These are phyloP conservation scores for Globisporangium splendens DNA, from an alignment of 352 stramenopile genomes.

Conservation along the genomic window DNA sequence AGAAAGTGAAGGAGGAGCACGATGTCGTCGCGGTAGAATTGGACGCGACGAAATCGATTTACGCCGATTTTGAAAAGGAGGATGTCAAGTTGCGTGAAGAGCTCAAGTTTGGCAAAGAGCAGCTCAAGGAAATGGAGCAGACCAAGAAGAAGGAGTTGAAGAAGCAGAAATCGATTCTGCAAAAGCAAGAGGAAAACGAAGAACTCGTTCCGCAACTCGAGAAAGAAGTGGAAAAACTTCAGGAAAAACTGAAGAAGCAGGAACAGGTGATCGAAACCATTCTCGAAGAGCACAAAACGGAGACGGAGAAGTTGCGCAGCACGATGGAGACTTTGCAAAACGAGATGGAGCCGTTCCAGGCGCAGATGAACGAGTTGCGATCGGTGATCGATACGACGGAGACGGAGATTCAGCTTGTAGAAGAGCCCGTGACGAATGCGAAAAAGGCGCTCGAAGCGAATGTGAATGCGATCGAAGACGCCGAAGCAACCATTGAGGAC, in stretches of 20 bases:
- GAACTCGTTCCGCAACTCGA: slow-evolving; percentile 89
- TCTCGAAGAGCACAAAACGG: slow-evolving; percentile 70
- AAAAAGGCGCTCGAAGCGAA: slow-evolving; percentile 81
- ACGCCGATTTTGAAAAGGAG: slow-evolving; percentile 94
- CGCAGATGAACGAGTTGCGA: slow-evolving; percentile 63
- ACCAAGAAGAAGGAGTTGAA: slow-evolving; percentile 90
- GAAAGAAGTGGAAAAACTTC: slow-evolving; percentile 64
- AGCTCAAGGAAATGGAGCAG: slow-evolving; percentile 89
- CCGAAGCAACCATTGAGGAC: slow-evolving; percentile 53
- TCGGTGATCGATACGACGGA: slow-evolving; percentile 79
- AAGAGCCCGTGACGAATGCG: slow-evolving; percentile 65
- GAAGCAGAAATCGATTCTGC: slow-evolving; percentile 83
- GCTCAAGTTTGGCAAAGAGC: slow-evolving; percentile 94
- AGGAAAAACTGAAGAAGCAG: slow-evolving; percentile 70
- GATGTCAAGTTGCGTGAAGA: slow-evolving; percentile 98
- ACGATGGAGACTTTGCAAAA: slow-evolving; percentile 75
- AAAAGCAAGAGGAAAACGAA: slow-evolving; percentile 86
- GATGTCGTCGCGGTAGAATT: slow-evolving; percentile 82
- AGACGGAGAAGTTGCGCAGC: slow-evolving; percentile 64
- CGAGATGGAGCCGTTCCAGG: slow-evolving; percentile 74
- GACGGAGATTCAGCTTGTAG: slow-evolving; percentile 76
- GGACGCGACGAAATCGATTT: slow-evolving; percentile 90
- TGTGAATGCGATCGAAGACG: slow-evolving; percentile 44
- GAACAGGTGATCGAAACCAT: slow-evolving; percentile 89
- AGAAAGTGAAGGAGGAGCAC: slow-evolving; percentile 81